These are phyloP conservation scores for Groenewaldozyma sp. DNA, from an alignment of 1,139 yeast genomes.

Conservation along the genomic window DNA sequence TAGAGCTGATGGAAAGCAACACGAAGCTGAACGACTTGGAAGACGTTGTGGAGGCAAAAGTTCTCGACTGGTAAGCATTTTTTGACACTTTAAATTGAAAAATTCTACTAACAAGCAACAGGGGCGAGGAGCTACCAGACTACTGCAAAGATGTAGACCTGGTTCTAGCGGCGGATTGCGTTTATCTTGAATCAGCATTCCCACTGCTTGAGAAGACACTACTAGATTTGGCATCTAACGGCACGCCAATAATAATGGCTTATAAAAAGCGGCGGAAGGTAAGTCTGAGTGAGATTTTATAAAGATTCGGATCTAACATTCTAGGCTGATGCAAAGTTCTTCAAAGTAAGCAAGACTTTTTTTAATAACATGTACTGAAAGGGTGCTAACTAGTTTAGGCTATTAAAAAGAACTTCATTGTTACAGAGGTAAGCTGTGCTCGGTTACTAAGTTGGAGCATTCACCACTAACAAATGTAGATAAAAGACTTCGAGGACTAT, in stretches of 20 bases:
- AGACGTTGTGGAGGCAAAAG: conserved; percentile 33
- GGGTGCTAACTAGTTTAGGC: too few relatives aligned
- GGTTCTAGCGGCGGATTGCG: conserved; percentile 50
- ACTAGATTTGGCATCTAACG: conserved; percentile 35
- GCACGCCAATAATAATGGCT: conserved; percentile 39
- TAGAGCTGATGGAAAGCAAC: conserved; percentile 40
- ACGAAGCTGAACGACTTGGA: conserved; percentile 33
- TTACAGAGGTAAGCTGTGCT: conserved; percentile 24
- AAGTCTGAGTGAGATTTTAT: conserved; percentile 6
- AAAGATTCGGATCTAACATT: not conserved
- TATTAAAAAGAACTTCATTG: conserved; percentile 32
- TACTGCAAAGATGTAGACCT: conserved; percentile 35
- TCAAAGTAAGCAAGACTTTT: too few relatives aligned
- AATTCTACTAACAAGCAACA: conserved; percentile 6
- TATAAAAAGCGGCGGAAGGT: conserved; percentile 43
- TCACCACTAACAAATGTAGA: conserved; percentile 12
- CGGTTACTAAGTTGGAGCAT: conserved; percentile 2
- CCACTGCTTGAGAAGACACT: conserved; percentile 42
- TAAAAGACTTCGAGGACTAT: conserved; percentile 33
- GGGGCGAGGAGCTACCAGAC: conserved; percentile 37
- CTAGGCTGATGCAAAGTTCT: conserved; percentile 41
- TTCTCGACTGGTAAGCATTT: conserved; percentile 35
- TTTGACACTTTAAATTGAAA: not conserved
- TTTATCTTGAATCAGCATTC: conserved; percentile 44
- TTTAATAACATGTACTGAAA: too few relatives aligned